These are phyloP conservation scores for Dictyophora rubrovolvata DNA, from an alignment of 768 basidiomycete genomes.

Conservation along the genomic window DNA sequence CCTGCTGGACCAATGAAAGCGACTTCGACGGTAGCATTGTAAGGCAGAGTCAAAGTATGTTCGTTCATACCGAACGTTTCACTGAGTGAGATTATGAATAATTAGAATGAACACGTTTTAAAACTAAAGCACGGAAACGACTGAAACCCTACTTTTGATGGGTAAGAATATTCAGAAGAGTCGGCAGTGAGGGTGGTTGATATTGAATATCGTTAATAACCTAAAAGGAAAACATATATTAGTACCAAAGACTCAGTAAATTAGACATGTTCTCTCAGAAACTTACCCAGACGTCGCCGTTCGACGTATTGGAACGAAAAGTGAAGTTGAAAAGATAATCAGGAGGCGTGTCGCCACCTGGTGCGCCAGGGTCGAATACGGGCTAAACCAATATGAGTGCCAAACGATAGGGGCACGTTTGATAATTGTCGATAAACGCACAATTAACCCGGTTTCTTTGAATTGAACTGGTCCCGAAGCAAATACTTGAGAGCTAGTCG, in stretches of 20 bases:
- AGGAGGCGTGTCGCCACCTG: background rate
- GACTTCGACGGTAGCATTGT: slow-evolving; percentile 3
- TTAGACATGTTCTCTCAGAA: background rate
- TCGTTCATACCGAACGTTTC: background rate
- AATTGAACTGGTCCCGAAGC: slow-evolving; percentile 17
- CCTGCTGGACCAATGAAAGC: background rate
- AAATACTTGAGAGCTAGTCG: slow-evolving; percentile 13
- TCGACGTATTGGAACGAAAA: background rate
- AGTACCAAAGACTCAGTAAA: too few relatives aligned
- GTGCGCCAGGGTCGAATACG: slow-evolving; percentile 10
- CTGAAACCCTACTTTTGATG: background rate
- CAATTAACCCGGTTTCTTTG: slow-evolving; percentile 21
- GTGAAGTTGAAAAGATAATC: slow-evolving; percentile 6
- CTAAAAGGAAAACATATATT: background rate
- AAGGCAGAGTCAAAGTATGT: slow-evolving; percentile 1
- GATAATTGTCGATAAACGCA: slow-evolving; percentile 15
- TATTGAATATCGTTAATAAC: background rate
- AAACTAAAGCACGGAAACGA: background rate
- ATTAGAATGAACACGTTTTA: background rate
- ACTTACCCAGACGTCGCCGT: slow-evolving; percentile 2
- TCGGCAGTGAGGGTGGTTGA: background rate
- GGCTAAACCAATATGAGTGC: slow-evolving; percentile 10
- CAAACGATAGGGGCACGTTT: slow-evolving; percentile 8
- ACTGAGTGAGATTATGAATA: background rate
- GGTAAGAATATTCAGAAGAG: background rate